These are phyloP conservation scores for Chaetomium olivaceum DNA, from an alignment of 2,329 filamentous ascomycete species.

Conservation along the genomic window DNA sequence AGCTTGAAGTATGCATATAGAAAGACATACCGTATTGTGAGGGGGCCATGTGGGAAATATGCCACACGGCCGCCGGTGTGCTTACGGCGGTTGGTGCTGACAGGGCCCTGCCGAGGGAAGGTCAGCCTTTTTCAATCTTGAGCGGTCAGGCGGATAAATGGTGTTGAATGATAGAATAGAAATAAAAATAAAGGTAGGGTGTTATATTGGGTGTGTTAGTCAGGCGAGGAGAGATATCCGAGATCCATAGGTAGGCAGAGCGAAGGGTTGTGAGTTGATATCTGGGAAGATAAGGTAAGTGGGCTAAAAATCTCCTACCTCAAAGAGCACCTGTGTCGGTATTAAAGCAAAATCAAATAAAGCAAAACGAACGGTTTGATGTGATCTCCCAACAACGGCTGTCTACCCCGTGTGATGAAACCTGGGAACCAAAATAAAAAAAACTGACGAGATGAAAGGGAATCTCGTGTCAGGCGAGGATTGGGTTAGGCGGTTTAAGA, in stretches of 20 bases:
- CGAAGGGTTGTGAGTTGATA: background rate
- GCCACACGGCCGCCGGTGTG: slow-evolving; percentile 2
- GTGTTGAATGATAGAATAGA: background rate
- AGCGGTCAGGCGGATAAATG: background rate
- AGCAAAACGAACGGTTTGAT: background rate
- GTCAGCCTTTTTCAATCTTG: too few species aligned
- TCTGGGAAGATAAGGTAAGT: background rate
- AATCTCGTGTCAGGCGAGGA: slow-evolving; percentile 23
- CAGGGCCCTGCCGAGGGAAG: background rate
- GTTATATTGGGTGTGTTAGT: background rate
- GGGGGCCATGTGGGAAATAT: slow-evolving; percentile 18
- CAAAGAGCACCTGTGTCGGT: background rate
- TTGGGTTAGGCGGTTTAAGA: slow-evolving; percentile 20
- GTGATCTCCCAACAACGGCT: background rate
- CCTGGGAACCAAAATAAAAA: background rate
- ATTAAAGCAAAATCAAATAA: background rate
- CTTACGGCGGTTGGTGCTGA: background rate
- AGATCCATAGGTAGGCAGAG: background rate
- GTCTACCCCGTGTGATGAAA: background rate
- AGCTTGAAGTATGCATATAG: background rate
- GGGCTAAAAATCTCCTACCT: slow-evolving; percentile 4
- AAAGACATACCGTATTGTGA: slow-evolving; percentile 18
- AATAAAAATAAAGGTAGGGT: background rate
- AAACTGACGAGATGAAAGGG: background rate
- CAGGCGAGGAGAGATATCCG: background rate